Conservation (phyloP, 176 grass and related monocot species). For the Bonia amplexicaulis region DNA sequence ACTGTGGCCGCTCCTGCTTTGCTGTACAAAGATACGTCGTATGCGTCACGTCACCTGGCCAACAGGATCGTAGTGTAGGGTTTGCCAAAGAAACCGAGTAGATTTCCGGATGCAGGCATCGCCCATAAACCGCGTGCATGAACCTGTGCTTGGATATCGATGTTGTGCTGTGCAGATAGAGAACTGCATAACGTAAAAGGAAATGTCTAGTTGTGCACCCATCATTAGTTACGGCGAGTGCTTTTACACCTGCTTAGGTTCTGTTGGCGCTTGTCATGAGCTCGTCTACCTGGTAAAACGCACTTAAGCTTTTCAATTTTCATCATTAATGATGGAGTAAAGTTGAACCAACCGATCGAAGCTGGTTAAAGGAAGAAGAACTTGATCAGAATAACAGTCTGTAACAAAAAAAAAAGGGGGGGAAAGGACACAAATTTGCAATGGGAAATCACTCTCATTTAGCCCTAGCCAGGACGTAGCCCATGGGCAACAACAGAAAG, state of each 20-base stretch:
- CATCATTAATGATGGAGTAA: not conserved
- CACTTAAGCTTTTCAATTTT: not conserved
- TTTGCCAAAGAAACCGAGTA: not conserved
- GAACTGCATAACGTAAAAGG: no score
- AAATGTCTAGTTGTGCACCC: not conserved
- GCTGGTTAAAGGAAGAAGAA: not conserved
- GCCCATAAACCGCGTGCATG: not conserved
- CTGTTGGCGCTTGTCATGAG: not conserved
- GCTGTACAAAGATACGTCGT: not conserved
- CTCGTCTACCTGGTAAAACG: not conserved
- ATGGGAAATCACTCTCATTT: not conserved
- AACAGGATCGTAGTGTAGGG: not conserved
- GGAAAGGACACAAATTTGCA: not conserved
- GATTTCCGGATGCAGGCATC: not conserved
- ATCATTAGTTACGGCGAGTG: not conserved
- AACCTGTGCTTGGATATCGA: no score
- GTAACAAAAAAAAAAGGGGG: not conserved
- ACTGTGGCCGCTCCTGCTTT: not conserved
- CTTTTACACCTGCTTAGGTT: not conserved
- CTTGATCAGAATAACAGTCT: not conserved
- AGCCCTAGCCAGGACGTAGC: not conserved
- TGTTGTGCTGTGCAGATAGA: no score
- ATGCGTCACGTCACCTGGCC: not conserved
- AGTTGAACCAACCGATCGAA: not conserved
- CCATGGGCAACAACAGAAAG: conserved; percentile 21